Percentiles rank a stretch among this genome's conserved stretches.
Evolutionary conservation across 1,284 basidiomycete genomes (phyloP).

Genomic region (Sanguinoderma infundibulare): DNA sequence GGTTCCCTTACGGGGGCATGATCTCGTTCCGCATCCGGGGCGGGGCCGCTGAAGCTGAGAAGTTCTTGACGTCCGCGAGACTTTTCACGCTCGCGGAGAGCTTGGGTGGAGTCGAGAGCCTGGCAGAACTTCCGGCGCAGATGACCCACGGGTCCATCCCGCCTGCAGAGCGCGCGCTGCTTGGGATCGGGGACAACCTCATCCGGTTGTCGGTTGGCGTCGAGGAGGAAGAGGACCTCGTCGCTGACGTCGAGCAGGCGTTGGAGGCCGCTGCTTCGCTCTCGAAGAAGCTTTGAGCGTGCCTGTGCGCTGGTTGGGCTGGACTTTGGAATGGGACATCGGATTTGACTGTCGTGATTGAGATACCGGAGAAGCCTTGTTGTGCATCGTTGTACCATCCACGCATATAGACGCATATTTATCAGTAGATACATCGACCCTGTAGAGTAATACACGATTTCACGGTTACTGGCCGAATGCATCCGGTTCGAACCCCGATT

Average conservation of each 20-base stretch:
- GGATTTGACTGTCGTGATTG: too few relatives aligned
- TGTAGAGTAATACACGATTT: not conserved
- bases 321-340: too few relatives aligned
- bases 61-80: constrained; percentile 71
- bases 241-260: constrained; percentile 68
- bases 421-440: not conserved
- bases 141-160: constrained; percentile 90
- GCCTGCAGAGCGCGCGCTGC: constrained; percentile 62
- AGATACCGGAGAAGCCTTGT: not conserved
- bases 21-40: constrained; percentile 74
- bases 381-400: not conserved
- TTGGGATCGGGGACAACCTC: constrained; percentile 85
- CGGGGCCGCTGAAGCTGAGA: constrained; percentile 58
- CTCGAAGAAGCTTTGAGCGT: constrained; percentile 1
- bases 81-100: constrained; percentile 90
- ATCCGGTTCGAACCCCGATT: too few relatives aligned
- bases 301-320: not conserved
- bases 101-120: constrained; percentile 90
- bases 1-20: constrained; percentile 90
- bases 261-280: constrained; percentile 49
- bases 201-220: constrained; percentile 88
- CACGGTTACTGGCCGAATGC: not conserved
- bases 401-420: constrained; percentile 3
- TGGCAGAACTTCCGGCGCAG: constrained; percentile 82
- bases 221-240: constrained; percentile 86